phyloP scores from a whole-genome alignment of 352 stramenopile species.

The Thalassiosira delicatula region DNA sequence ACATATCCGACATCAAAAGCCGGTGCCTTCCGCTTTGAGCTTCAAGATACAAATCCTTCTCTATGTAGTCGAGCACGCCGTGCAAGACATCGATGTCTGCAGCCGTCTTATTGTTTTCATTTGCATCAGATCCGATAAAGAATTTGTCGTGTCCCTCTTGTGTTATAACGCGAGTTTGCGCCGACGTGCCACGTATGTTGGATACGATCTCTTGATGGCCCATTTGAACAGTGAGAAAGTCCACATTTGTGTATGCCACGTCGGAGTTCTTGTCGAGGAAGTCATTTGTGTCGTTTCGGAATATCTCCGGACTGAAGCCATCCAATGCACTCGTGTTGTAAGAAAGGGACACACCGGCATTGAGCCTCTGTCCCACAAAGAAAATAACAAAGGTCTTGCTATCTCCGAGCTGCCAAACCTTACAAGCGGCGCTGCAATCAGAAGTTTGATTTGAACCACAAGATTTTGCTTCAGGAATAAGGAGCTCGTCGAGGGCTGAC shows the following conservation, averaged over 20 bases:
- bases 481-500: background rate
- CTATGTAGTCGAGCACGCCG: slow-evolving; percentile 60
- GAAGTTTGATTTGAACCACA: slow-evolving; percentile 32
- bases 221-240: slow-evolving; percentile 37
- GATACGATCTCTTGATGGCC: slow-evolving; percentile 41
- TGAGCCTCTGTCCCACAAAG: slow-evolving; percentile 58
- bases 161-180: slow-evolving; percentile 35
- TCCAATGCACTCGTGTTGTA: slow-evolving; percentile 21
- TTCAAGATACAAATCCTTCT: slow-evolving; percentile 46
- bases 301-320: slow-evolving; percentile 50
- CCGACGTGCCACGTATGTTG: slow-evolving; percentile 60
- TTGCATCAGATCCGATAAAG: slow-evolving; percentile 56
- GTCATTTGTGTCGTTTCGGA: slow-evolving; percentile 53
- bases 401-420: slow-evolving; percentile 44
- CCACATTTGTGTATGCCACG: slow-evolving; percentile 57
- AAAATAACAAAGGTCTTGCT: slow-evolving; percentile 48
- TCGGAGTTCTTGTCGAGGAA: slow-evolving; percentile 46
- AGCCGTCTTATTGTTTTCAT: slow-evolving; percentile 44
- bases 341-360: slow-evolving; percentile 37
- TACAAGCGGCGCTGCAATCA: slow-evolving; percentile 27
- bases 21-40: slow-evolving; percentile 43
- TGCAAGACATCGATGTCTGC: slow-evolving; percentile 39
- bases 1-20: slow-evolving; percentile 58
- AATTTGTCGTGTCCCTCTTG: slow-evolving; percentile 54
- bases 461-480: slow-evolving; percentile 21